Percentiles rank a stretch among this genome's conserved stretches.
phyloP scores from a whole-genome alignment of 73 alveolate species.

The Paramecium primaurelia region DNA sequence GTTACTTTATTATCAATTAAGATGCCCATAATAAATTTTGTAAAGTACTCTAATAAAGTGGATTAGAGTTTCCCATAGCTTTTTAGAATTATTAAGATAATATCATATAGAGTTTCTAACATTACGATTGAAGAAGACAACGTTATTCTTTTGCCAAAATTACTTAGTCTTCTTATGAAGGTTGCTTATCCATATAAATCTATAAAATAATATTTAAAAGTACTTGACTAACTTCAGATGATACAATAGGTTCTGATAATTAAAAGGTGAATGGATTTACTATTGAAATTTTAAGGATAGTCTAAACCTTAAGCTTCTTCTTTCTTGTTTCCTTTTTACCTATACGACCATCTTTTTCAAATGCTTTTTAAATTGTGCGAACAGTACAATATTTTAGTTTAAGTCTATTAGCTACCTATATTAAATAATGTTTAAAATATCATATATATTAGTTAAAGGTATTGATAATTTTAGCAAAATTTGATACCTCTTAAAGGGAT shows the following conservation, averaged over 20 bases:
- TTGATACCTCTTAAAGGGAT: constrained; percentile 25
- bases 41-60: background rate
- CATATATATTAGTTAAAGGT: background rate
- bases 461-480: background rate
- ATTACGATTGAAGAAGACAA: background rate
- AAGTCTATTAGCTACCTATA: constrained; percentile 25
- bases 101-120: background rate
- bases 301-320: background rate
- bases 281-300: background rate
- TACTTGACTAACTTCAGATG: constrained; percentile 22
- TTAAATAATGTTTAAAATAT: background rate
- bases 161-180: background rate
- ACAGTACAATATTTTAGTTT: constrained; percentile 40
- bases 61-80: background rate
- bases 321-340: constrained; percentile 45
- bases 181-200: constrained; percentile 42
- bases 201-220: background rate
- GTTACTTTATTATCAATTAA: background rate
- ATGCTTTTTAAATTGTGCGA: constrained; percentile 26
- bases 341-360: constrained; percentile 32
- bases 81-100: background rate
- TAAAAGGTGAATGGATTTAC: background rate
- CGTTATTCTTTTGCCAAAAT: background rate
- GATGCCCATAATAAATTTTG: background rate
- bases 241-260: background rate